Evolutionary conservation across 2,329 filamentous ascomycete genomes (phyloP), one percentile per base, ranked within the genome.

Genomic region (Didymella glomerata): DNA sequence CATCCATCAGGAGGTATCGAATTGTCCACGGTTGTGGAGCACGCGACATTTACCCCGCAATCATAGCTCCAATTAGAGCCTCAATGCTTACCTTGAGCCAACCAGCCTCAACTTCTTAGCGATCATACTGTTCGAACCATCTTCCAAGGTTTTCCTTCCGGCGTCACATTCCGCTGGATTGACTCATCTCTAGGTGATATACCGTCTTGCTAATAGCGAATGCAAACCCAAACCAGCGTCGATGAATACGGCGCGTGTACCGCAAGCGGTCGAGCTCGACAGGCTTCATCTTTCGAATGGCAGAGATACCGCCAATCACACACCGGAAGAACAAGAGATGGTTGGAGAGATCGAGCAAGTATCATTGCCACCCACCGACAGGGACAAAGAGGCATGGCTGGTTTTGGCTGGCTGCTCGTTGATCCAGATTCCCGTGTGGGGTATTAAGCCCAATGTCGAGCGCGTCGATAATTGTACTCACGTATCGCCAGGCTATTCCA

Each of bases 391-490:
- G 6, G 66, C 67, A 27, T 71, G 67, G 67, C 58, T 71, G 20
- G 60, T 69, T 14, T 30, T 71, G n/a, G 65, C 65, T 16, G 66
- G 65, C 16, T 68, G 61, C 45, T 65, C 61, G 32, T 45, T 71
- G 18, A 67, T 71, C 27, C 63, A 69, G 50, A 57, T 60, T 32
- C 68, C 68, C 6, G 65, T 71, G 30, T 69, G 66, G 65, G 65
- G 65, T 69, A 67, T 27, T 47, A 40, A 4, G 24, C n/a, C 46
- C 3, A 24, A 8, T 28, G n/a, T n/a, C 5, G 5, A 22, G 11
- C 9, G 1, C 3, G 13, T 13, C 13, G 52, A 18, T 13, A 42
- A 49, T 4, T 24, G 9, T 38, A 45, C 55, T 66, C n/a, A 68
- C 59, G 13, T 18, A 47, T 24, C 0, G 18, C 44, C 30, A 65